Base-by-base conservation (phyloP, 768 basidiomycete genomes). In the Lactarius sp. region DNA sequence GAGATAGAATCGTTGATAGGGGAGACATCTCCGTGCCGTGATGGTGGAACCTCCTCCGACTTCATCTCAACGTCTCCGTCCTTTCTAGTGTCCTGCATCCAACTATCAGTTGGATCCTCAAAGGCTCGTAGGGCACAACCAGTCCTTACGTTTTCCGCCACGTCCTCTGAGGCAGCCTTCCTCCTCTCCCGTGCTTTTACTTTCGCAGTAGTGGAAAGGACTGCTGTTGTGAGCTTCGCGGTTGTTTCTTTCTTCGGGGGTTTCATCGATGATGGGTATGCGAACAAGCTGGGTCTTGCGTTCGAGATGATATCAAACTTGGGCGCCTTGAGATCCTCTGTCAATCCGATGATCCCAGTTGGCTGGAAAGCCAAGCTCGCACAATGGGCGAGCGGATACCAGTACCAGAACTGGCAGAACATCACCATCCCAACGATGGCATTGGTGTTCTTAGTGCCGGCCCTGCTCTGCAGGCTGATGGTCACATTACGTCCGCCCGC, bases 381-480 rank as follows among this genome's bases (percentile, higher is more conserved):
- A 66, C 90, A 94, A 71, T 98, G 95, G 14, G 94, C 94, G 33
- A 98, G 79, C 39, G 97, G 97, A 76, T 95, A 99, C 97, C 97
- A 99, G 74, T 98, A 98, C 97, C 97, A 99, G 77, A 99, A 98
- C 75, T 99, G 97, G 71, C 91, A 92, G 79, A 99, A 99, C 72
- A 99, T 76, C 18, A 90, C 86, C 90, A 98, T 94, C n/a, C 97
- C 97, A 39, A 98, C 93, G 66, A 98, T 92, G 2, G 96, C 94
- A 52, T 83, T 91, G 68, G 94, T 95, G 73, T 98, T 96, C 68
- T 85, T 83, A 68, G 89, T 94, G 9, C 97, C 97, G 2, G 93
- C 93, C 64, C 92, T 85, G 72, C 93, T 97, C 73, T 94, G 90
- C 60, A 98, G 77, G 71, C 86, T 93, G 72, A 99, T 94, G 12